Base-by-base conservation (phyloP, 768 basidiomycete species). In the Suillus bovinus region DNA sequence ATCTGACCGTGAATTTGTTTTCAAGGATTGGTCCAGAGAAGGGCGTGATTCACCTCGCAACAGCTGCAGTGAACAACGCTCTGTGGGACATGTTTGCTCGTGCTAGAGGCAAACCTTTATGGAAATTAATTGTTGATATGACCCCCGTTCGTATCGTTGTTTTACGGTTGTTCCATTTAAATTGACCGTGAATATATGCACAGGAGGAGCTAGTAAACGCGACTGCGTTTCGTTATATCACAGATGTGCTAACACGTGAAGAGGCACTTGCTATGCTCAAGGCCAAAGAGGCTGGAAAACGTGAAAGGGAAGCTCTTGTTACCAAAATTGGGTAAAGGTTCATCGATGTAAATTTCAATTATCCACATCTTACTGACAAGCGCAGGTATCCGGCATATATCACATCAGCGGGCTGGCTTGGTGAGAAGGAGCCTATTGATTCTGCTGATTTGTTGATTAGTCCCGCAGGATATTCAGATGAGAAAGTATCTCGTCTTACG, bases 91-190 rank as follows among this genome's bases (percentile, higher is more conserved):
- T 96, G 86, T 94, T 86, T 66, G 93, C 93, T 3, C 85, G 89
- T 54, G 80, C 88, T 31, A 78, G 89, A 66, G 79, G 83, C 58
- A 96, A 96, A 76, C 96, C 96, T 6, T 77, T 97, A 4, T 98
- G 96, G 96, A 96, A 97, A 72, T 82, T 98, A 17, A 82, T 98
- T 54, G 89, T 89, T 1, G 96, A 98, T 69, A 94, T 97, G 79
- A 90, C 91, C 8, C 89, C 93, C 2, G 89, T 86, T 46, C 60
- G 78, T 60, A 47, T 17, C 27, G 31, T 55, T 41, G 13, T 54
- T 24, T 50, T 38, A 22, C 27, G 5, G 3, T 27, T 33, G 42
- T 33, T 1, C 41, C 31, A 20, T 10, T 17, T 22, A n/a, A 36
- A 52, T 33, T 47, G 5, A 3, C 41, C 58, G 41, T 55, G 10